A percentile compares a stretch with the other conserved stretches of the same genome.
phyloP scores from a whole-genome alignment of 805 yeast genomes.

The Ogataea angusta region DNA sequence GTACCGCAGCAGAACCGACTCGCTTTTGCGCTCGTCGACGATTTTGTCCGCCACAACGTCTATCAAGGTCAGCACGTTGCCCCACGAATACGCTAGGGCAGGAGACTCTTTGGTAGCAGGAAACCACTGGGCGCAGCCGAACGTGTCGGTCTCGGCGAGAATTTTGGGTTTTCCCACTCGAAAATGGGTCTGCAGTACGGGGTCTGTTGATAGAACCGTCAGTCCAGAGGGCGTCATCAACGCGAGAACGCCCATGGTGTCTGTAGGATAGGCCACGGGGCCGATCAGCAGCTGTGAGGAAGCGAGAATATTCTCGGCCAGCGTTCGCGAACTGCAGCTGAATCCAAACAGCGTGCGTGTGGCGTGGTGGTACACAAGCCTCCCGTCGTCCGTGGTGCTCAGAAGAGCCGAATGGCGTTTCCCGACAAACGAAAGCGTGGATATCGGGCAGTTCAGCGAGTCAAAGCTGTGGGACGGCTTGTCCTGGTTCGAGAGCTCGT shows the following conservation, averaged over 20 bases:
- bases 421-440: conserved; percentile 46
- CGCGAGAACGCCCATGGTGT: conserved; percentile 57
- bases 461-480: conserved; percentile 30
- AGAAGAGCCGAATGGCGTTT: conserved; percentile 53
- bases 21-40: conserved; percentile 24
- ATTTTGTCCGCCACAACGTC: conserved; percentile 42
- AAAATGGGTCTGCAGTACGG: conserved; percentile 51
- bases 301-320: conserved; percentile 37
- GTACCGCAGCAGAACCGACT: conserved; percentile 31
- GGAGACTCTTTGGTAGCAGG: conserved; percentile 48
- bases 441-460: conserved; percentile 33
- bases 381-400: conserved; percentile 53
- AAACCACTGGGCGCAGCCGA: conserved; percentile 60
- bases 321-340: conserved; percentile 43
- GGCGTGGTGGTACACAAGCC: conserved; percentile 63
- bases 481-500: conserved; percentile 51
- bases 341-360: conserved; percentile 53
- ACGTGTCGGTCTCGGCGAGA: conserved; percentile 28
- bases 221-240: conserved; percentile 51
- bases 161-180: conserved; percentile 48
- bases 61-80: conserved; percentile 53
- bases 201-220: conserved; percentile 51
- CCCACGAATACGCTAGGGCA: conserved; percentile 65
- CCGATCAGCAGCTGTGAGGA: conserved; percentile 61
- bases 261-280: conserved; percentile 49